phyloP scores from a whole-genome alignment of 306 rosid species.

The Medicago truncatula region MtrunA17r5.0-ANR NC_053044.1:27281501-27282000 shows the following conservation, averaged over 20 bases:
- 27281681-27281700: conserved; percentile 67
- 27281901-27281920: too few species aligned
- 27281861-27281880: too few species aligned
- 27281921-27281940: too few species aligned
- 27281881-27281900: too few species aligned
- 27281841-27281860: too few species aligned
- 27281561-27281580: conserved; percentile 36
- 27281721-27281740: conserved; percentile 77
- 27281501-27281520: conserved; percentile 17
- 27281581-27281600: conserved; percentile 34
- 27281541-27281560: conserved; percentile 14
- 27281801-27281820: neutral
- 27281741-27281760: too few species aligned
- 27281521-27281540: neutral
- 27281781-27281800: neutral
- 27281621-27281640: neutral
- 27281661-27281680: conserved; percentile 55
- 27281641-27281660: conserved; percentile 38
- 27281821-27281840: too few species aligned
- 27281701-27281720: conserved; percentile 42
- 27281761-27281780: neutral
- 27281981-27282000: too few species aligned
- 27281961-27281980: too few species aligned
- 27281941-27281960: too few species aligned
- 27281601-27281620: conserved; percentile 31